These are phyloP conservation scores for Chalciporus pseudorubinellus DNA, from an alignment of 768 basidiomycete species.

Conservation along the genomic window DNA sequence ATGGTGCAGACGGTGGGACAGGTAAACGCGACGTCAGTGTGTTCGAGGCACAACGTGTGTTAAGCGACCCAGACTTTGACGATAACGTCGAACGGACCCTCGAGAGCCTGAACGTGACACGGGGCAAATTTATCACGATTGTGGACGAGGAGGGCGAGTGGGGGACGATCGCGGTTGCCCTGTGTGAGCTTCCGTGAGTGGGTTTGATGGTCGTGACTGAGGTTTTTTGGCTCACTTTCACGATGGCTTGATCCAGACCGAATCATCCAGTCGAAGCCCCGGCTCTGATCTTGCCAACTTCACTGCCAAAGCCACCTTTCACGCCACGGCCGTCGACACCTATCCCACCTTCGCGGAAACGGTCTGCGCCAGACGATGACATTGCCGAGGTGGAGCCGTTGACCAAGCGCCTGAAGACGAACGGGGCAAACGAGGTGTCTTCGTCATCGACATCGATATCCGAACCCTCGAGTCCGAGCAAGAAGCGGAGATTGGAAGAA, in stretches of 20 bases:
- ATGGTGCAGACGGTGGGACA: slow-evolving; percentile 32
- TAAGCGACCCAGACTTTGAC: slow-evolving; percentile 92
- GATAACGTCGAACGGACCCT: slow-evolving; percentile 83
- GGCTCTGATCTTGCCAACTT: slow-evolving; percentile 62
- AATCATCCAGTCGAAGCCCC: slow-evolving; percentile 52
- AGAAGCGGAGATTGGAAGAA: slow-evolving; percentile 64
- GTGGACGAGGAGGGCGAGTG: slow-evolving; percentile 83
- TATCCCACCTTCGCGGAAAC: slow-evolving; percentile 48
- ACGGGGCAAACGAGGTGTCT: slow-evolving; percentile 14
- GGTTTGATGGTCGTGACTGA: neutral
- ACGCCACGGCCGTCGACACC: slow-evolving; percentile 40
- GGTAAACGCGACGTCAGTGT: slow-evolving; percentile 67
- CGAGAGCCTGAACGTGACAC: slow-evolving; percentile 72
- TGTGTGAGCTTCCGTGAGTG: slow-evolving; percentile 72
- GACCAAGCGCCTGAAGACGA: slow-evolving; percentile 51
- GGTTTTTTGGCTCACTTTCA: neutral
- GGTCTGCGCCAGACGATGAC: slow-evolving; percentile 56
- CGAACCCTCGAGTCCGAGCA: slow-evolving; percentile 51
- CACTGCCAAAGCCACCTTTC: slow-evolving; percentile 56
- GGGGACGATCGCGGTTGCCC: slow-evolving; percentile 67
- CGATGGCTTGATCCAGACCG: slow-evolving; percentile 37
- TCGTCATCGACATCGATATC: neutral
- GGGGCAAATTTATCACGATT: slow-evolving; percentile 86
- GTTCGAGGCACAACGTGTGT: slow-evolving; percentile 80
- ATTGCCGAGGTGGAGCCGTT: slow-evolving; percentile 55